Evolutionary conservation across 1,284 basidiomycete genomes (phyloP), one percentile per base, ranked within the genome.

Genomic region (Phlebopus sp.): DNA sequence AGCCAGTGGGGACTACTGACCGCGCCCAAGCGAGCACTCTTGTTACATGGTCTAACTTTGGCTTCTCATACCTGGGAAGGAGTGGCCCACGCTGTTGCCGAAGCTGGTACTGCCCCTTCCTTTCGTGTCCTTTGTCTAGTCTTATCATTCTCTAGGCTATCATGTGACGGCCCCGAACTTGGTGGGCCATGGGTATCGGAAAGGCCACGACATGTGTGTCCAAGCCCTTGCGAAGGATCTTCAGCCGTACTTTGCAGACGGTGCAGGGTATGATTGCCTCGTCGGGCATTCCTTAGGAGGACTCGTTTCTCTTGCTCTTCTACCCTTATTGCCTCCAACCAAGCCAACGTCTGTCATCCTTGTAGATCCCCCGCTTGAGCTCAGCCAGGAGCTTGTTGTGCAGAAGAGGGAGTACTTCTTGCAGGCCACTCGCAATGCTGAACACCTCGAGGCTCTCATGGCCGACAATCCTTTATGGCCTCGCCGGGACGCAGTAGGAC

Each of bases 281-380:
- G 47, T 62, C 13, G 59, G 49, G 3, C 60, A 62, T 39, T 62
- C 58, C 7, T 25, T 60, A 5, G 53, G 60, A 7, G 56, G 42
- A 13, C 46, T 42, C 2, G 42, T 58, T 10, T n/a, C 19, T 5
- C 43, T 59, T 4, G 34, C 42, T 2, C 55, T 60, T n/a, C 43
- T 59, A 18, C 42, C 53, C 5, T 40, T 51, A 4, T 36, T 60
- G 15, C 39, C 52, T 5, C 19, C 21, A 42, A 38, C 34, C 9
- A 43, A 27, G 23, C 47, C 50, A 35, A 52, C 45, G 9, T 45
- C 45, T 2, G 40, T 55, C 6, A 30, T 60, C 21, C 52, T 59
- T 27, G 42, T 62, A 6, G 60, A 59, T 25, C 53, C 59, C 1
- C 46, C 7, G 19, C 36, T 60, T 29, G 36, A 49, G 2, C 19